These are phyloP conservation scores for Elsinoe australis DNA, from an alignment of 2,329 filamentous ascomycete species.

Conservation along the genomic window DNA sequence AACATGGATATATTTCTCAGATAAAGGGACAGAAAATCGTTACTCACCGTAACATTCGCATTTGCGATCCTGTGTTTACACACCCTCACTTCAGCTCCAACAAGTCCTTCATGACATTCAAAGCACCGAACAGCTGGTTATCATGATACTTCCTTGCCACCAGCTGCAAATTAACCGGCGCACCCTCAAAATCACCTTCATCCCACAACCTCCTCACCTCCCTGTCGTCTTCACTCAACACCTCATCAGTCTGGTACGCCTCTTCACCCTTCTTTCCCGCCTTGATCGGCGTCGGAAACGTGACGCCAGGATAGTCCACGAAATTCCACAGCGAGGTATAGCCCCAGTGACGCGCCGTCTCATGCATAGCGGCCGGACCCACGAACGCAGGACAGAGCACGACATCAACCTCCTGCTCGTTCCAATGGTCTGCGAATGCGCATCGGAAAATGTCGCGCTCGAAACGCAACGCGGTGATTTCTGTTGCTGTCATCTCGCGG, in stretches of 20 bases:
- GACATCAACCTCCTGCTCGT: constrained; percentile 46
- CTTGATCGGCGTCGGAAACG: constrained; percentile 12
- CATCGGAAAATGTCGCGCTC: constrained; percentile 40
- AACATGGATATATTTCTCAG: too few relatives aligned
- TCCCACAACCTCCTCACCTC: not conserved
- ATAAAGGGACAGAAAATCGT: too few relatives aligned
- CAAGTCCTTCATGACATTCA: not conserved
- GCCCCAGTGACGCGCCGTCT: constrained; percentile 52
- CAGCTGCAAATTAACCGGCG: not conserved
- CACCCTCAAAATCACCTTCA: not conserved
- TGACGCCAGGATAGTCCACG: constrained; percentile 45
- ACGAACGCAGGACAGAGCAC: constrained; percentile 55
- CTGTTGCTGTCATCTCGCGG: constrained; percentile 29
- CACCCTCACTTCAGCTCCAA: not conserved
- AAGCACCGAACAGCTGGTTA: not conserved
- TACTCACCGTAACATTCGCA: too few relatives aligned
- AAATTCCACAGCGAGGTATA: constrained; percentile 46
- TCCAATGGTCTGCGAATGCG: constrained; percentile 42
- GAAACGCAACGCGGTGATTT: constrained; percentile 12
- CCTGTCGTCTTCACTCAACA: not conserved
- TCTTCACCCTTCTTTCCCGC: not conserved
- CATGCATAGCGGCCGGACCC: constrained; percentile 47
- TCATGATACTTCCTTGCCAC: not conserved
- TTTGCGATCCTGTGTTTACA: not conserved
- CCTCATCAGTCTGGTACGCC: not conserved